Base-by-base conservation (phyloP, 306 rosid genomes). In the Cucurbita moschata region DNA sequence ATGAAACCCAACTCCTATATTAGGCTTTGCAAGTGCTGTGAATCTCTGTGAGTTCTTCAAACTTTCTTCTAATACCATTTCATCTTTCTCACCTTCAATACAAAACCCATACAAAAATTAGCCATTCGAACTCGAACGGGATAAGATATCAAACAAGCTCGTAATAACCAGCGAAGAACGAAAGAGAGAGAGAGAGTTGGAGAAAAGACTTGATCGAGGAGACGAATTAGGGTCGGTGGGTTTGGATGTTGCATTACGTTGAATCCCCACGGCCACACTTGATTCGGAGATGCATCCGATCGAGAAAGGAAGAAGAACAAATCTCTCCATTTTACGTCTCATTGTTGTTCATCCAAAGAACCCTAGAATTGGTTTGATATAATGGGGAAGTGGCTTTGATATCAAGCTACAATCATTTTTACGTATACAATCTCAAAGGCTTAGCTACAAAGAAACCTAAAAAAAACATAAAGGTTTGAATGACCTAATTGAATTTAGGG, bases 251-350 rank as follows among this genome's bases (percentile, higher is more conserved):
- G 85, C 78, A 46, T 87, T 85, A 26, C 72, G 88, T 15, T 84
- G 92, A 76, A 79, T 39, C 23, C 87, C 95, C 4, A 91, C 88
- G 57, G 95, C 97, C 72, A 94, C 88, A 40, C 90, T 89, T 3
- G 96, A 89, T 71, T 94, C 96, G 21, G 99, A 94, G 81, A 91
- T 79, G 35, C 96, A 94, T 53, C 99, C 97, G 35, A 84, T 75
- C 6, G 99, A 84, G 80, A 91, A 94, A 60, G 99, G 99, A 86
- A 94, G 95, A 81, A 94, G 87, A 11, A 89, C 90, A 55, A 94
- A 82, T 79, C 97, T 94, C 78, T 94, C 99, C 97, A 94, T 84
- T 86, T 81, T 84, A 30, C 83, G 84, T 79, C 95, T 94, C 99
- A 60, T 56, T 8, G 5, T 8, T 62, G 0, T 10, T 7, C 10